A percentile compares a stretch with the other conserved stretches of the same genome.
Evolutionary conservation across 2,329 filamentous ascomycete species (phyloP).

Genomic region (Stagonosporopsis vannaccii): DNA sequence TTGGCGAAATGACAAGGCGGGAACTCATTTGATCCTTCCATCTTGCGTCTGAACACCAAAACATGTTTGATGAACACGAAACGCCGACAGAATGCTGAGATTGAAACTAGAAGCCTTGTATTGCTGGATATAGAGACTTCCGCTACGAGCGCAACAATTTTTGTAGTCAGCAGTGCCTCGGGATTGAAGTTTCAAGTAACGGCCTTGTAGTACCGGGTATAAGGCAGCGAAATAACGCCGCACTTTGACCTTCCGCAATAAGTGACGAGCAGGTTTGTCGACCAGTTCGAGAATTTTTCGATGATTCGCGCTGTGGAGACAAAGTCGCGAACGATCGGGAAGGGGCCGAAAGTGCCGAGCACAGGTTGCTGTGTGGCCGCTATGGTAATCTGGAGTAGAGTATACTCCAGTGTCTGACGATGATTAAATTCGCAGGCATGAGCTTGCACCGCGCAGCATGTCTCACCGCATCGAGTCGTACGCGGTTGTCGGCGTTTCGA

Average conservation of each 20-base stretch:
- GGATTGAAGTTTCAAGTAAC: slow-evolving; percentile 10
- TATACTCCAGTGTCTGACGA: slow-evolving; percentile 5
- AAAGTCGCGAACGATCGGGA: slow-evolving; percentile 2
- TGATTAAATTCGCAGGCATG: slow-evolving; percentile 17
- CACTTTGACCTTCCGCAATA: slow-evolving; percentile 3
- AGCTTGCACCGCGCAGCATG: slow-evolving; percentile 3
- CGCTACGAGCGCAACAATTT: background rate
- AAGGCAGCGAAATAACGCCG: slow-evolving; percentile 14
- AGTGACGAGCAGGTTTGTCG: slow-evolving; percentile 2
- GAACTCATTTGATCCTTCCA: slow-evolving; percentile 20
- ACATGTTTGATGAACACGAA: slow-evolving; percentile 5
- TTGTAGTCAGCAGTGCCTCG: background rate
- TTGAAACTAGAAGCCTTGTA: background rate
- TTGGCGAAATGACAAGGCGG: slow-evolving; percentile 39
- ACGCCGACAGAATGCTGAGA: slow-evolving; percentile 1
- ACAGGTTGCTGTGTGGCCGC: background rate
- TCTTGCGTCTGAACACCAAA: slow-evolving; percentile 9
- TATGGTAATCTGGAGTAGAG: slow-evolving; percentile 2
- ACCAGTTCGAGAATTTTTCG: slow-evolving; percentile 5
- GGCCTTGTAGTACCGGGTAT: slow-evolving; percentile 12
- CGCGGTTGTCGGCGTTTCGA: slow-evolving; percentile 5
- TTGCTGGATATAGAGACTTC: background rate
- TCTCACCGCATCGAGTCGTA: background rate
- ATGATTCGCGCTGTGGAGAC: background rate
- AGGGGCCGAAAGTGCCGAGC: slow-evolving; percentile 5